Conservation (phyloP, 1,284 basidiomycete species). For the Gymnopus androsaceus region DNA sequence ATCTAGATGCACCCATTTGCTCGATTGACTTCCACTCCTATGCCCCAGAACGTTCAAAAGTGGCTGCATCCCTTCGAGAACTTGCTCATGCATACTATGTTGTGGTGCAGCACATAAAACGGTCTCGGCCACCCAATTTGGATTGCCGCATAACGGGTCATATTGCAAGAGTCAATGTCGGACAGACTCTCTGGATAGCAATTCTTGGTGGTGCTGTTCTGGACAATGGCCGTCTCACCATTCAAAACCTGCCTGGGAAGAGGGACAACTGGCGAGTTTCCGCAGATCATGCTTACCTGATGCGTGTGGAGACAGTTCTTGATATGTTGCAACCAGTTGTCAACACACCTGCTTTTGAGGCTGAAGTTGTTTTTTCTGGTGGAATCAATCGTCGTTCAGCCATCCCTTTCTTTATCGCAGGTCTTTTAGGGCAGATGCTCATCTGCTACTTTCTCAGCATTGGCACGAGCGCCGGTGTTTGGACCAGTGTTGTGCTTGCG, state of each 20-base stretch:
- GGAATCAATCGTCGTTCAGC: conserved; percentile 20
- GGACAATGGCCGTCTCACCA: conserved; percentile 26
- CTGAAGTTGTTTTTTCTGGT: conserved; percentile 18
- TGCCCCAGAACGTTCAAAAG: conserved; percentile 22
- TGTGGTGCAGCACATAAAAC: conserved; percentile 27
- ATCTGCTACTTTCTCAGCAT: conserved; percentile 30
- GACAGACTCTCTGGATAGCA: conserved; percentile 29
- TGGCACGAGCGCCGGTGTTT: conserved; percentile 29
- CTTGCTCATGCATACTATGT: conserved; percentile 26
- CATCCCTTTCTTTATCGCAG: conserved; percentile 26
- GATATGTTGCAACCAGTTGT: conserved; percentile 19
- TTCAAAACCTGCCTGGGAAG: conserved; percentile 27
- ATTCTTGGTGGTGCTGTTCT: conserved; percentile 28
- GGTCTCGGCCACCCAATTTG: not conserved
- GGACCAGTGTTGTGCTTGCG: conserved; percentile 27
- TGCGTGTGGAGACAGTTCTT: conserved; percentile 22
- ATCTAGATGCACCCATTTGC: conserved; percentile 20
- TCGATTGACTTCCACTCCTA: conserved; percentile 31
- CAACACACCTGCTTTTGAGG: conserved; percentile 16
- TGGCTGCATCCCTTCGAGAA: conserved; percentile 26
- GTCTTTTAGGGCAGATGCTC: conserved; percentile 27
- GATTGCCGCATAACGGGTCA: conserved; percentile 2
- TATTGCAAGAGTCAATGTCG: conserved; percentile 23
- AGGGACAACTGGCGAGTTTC: conserved; percentile 20
- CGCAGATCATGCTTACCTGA: conserved; percentile 24